Evolutionary conservation across 768 basidiomycete genomes (phyloP).

Genomic region (Lyophyllum semitale): DNA sequence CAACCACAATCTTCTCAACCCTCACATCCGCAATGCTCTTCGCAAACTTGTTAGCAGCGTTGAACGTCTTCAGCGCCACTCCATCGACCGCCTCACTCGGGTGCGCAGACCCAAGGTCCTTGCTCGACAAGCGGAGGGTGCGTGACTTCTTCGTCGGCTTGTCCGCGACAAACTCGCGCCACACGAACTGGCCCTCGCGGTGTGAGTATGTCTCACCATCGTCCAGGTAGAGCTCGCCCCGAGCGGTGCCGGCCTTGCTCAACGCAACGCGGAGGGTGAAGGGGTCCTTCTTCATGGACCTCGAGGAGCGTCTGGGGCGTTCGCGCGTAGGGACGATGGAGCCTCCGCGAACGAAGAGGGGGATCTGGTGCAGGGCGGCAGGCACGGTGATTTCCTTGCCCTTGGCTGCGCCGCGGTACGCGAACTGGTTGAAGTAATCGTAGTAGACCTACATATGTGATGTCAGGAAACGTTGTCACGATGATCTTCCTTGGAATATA

Average conservation of each 20-base stretch:
- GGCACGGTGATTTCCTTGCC: conserved; percentile 76
- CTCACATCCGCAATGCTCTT: conserved; percentile 65
- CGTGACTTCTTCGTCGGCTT: conserved; percentile 39
- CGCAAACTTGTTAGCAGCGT: conserved; percentile 68
- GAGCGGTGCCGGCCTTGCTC: conserved; percentile 56
- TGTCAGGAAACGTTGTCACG: background rate
- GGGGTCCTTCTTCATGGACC: conserved; percentile 88
- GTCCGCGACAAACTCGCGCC: conserved; percentile 73
- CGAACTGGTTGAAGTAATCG: conserved; percentile 78
- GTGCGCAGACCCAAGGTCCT: conserved; percentile 50
- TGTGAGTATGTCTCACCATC: conserved; percentile 87
- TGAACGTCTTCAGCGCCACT: conserved; percentile 49
- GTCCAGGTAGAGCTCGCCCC: conserved; percentile 91
- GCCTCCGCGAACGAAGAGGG: conserved; percentile 87
- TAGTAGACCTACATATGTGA: conserved; percentile 73
- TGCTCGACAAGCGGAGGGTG: conserved; percentile 51
- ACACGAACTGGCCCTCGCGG: conserved; percentile 76
- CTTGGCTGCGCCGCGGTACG: conserved; percentile 66
- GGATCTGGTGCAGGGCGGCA: conserved; percentile 78
- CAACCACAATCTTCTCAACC: conserved; percentile 80
- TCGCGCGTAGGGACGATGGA: conserved; percentile 88
- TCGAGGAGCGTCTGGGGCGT: conserved; percentile 82
- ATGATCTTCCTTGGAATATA: conserved; percentile 23
- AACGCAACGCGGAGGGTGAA: conserved; percentile 89
- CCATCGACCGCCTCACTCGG: conserved; percentile 52